Percentiles rank a stretch among this genome's conserved stretches.
These are phyloP conservation scores for Calonectria leucothoes DNA, from an alignment of 2,329 filamentous ascomycete species.

Conservation along the genomic window DNA sequence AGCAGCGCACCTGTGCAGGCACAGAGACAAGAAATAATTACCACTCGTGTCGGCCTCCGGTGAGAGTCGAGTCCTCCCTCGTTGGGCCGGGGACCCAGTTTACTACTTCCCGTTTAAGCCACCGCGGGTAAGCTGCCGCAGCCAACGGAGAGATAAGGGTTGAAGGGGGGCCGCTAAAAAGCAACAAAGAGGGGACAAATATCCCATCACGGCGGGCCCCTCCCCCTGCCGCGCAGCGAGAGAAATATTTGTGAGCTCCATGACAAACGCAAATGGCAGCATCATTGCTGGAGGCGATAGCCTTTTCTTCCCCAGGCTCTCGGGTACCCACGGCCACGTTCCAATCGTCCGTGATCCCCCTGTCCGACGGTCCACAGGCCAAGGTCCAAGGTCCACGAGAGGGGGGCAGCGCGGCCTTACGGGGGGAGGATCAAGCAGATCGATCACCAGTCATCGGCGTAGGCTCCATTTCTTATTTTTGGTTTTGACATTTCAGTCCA, in stretches of 20 bases:
- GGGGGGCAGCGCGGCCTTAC: background rate
- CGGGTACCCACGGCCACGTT: constrained; percentile 12
- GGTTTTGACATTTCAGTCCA: background rate
- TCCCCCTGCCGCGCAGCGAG: background rate
- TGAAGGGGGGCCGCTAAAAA: background rate
- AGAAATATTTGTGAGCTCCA: constrained; percentile 23
- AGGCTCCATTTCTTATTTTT: constrained; percentile 1
- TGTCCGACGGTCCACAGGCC: background rate
- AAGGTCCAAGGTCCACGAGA: too few relatives aligned
- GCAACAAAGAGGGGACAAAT: background rate
- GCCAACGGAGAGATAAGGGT: background rate
- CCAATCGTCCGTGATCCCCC: background rate
- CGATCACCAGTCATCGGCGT: constrained; percentile 11
- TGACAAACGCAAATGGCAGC: constrained; percentile 28
- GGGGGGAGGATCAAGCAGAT: constrained; percentile 4
- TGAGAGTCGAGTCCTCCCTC: background rate
- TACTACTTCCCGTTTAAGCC: background rate
- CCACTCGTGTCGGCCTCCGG: constrained; percentile 7
- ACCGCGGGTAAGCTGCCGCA: background rate
- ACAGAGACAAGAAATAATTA: background rate
- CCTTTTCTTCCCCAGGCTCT: constrained; percentile 4
- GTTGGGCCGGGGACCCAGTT: background rate
- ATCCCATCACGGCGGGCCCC: background rate
- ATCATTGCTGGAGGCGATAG: background rate
- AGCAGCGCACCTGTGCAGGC: background rate